Conservation (phyloP, 1,284 basidiomycete genomes). For the Heterobasidion parviporum region DNA sequence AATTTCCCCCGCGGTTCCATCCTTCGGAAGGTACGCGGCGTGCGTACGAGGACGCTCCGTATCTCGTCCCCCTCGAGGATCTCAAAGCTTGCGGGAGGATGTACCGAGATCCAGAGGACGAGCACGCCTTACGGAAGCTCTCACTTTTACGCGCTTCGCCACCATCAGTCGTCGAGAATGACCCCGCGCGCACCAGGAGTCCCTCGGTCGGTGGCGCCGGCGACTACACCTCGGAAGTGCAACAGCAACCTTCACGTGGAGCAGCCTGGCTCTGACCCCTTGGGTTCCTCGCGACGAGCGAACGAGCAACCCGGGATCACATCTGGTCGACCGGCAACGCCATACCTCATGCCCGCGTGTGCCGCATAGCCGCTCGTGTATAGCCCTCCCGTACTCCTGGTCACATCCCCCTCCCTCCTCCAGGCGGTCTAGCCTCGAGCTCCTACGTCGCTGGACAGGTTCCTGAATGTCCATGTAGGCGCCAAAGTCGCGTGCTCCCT, state of each 20-base stretch:
- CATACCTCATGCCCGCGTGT: too few species aligned
- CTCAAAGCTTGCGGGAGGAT: constrained; percentile 42
- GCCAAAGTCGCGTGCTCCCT: not conserved
- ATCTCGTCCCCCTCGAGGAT: constrained; percentile 51
- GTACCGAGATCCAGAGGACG: constrained; percentile 49
- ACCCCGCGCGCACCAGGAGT: not conserved
- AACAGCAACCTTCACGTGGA: constrained; percentile 3
- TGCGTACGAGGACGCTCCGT: not conserved
- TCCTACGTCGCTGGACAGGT: too few species aligned
- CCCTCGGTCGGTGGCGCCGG: not conserved
- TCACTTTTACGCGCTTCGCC: constrained; percentile 10
- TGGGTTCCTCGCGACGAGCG: not conserved
- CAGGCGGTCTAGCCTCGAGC: too few species aligned
- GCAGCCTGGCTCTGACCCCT: not conserved
- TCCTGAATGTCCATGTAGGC: not conserved
- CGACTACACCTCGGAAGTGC: not conserved
- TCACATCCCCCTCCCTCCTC: too few species aligned
- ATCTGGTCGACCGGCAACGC: not conserved
- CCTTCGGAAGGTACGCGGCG: not conserved
- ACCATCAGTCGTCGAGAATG: not conserved
- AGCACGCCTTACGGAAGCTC: constrained; percentile 49
- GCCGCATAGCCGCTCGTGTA: too few species aligned
- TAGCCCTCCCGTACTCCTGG: too few species aligned
- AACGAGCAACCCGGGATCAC: not conserved
- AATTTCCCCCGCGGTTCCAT: not conserved